Percentiles rank a stretch among this genome's conserved stretches.
phyloP scores from a whole-genome alignment of 805 yeast species.

The Babjeviella inositovora region DNA sequence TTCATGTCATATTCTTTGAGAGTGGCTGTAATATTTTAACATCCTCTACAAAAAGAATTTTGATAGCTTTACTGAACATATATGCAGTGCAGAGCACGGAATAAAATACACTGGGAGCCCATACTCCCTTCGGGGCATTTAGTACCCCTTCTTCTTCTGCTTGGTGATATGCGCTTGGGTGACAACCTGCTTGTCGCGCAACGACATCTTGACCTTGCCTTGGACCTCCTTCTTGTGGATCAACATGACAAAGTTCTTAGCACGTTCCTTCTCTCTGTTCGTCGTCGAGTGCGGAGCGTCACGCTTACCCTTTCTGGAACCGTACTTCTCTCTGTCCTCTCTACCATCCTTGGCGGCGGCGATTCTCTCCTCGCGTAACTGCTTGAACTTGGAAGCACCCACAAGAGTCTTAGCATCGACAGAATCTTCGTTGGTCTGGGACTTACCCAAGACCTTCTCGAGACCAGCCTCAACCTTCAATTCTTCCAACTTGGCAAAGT shows the following conservation, averaged over 20 bases:
- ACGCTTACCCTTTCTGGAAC: slow-evolving; percentile 72
- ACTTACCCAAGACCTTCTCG: slow-evolving; percentile 55
- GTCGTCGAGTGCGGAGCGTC: slow-evolving; percentile 78
- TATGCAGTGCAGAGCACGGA: too few relatives aligned
- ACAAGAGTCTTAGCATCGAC: slow-evolving; percentile 68
- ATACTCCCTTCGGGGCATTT: too few relatives aligned
- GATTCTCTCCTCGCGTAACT: slow-evolving; percentile 78
- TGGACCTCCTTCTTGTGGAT: slow-evolving; percentile 89
- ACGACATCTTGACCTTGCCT: slow-evolving; percentile 82
- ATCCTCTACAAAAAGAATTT: too few relatives aligned
- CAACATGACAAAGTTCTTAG: slow-evolving; percentile 99
- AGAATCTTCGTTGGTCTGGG: slow-evolving; percentile 54
- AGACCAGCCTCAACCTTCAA: slow-evolving; percentile 75
- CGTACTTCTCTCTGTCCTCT: slow-evolving; percentile 83
- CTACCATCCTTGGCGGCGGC: slow-evolving; percentile 82
- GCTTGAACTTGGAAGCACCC: slow-evolving; percentile 74
- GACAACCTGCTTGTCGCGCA: slow-evolving; percentile 81
- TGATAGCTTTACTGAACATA: too few relatives aligned
- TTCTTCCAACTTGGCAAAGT: slow-evolving; percentile 90
- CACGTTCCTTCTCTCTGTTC: slow-evolving; percentile 88
- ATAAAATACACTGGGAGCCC: too few relatives aligned
- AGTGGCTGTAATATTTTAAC: too few relatives aligned
- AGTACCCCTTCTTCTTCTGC: slow-evolving; percentile 79
- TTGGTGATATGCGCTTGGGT: slow-evolving; percentile 75
- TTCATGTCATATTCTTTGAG: too few relatives aligned